These are phyloP conservation scores for Haematococcus lacustris DNA, from an alignment of 139 green algal species.

Conservation along the genomic window DNA sequence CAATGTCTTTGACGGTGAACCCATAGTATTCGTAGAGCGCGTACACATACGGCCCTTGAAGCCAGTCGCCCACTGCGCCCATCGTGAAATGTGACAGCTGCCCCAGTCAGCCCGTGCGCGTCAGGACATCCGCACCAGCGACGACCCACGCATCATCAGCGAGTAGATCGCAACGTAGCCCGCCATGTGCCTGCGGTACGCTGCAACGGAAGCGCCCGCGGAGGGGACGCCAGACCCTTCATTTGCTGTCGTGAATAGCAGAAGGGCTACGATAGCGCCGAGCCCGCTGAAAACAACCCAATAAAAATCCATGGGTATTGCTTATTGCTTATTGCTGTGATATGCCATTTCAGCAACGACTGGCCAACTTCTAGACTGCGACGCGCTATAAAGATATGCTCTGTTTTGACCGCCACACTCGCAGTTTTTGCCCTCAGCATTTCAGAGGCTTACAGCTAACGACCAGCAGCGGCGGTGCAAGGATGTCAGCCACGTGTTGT, in stretches of 20 bases:
- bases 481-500: no score
- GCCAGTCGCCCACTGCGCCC: conserved; percentile 89
- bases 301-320: conserved; percentile 31
- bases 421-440: no score
- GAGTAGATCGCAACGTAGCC: conserved; percentile 93
- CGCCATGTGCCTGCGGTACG: conserved; percentile 53
- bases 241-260: conserved; percentile 15
- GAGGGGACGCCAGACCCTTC: conserved; percentile 12
- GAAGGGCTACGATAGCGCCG: background rate
- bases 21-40: conserved; percentile 94
- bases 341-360: no score
- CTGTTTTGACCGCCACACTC: no score
- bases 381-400: no score
- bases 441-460: no score
- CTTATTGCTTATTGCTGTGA: no score
- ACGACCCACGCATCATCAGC: conserved; percentile 90
- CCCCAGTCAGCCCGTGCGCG: background rate
- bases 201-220: conserved; percentile 6
- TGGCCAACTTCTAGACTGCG: no score
- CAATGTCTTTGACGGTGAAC: conserved; percentile 81
- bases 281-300: conserved; percentile 17
- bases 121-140: background rate
- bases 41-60: conserved; percentile 98
- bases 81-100: background rate
- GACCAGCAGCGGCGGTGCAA: no score